phyloP scores from a whole-genome alignment of 345 rosid species.

The Melaleuca quinquenervia region DNA sequence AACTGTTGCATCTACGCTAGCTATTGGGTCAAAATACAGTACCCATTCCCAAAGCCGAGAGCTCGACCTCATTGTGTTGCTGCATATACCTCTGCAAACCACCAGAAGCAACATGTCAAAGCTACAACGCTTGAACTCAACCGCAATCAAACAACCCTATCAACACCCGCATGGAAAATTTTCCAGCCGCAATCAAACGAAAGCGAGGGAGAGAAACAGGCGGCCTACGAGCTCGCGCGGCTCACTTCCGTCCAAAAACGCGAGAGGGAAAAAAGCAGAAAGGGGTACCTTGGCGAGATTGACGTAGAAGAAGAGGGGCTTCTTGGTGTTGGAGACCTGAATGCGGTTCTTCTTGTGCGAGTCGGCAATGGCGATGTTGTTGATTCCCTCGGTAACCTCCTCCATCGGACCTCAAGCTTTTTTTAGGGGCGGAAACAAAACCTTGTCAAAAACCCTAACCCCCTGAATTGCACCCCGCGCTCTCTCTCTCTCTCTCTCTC shows the following conservation, averaged over 20 bases:
- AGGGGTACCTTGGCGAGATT: constrained; percentile 57
- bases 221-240: neutral
- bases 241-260: too few species aligned
- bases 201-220: neutral
- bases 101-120: neutral
- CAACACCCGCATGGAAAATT: neutral
- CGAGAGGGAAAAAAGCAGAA: neutral
- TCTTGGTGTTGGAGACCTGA: constrained; percentile 66
- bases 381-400: constrained; percentile 10
- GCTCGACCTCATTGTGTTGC: constrained; percentile 55
- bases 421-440: neutral
- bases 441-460: neutral
- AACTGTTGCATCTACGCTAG: neutral
- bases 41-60: constrained; percentile 82
- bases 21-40: neutral
- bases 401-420: neutral
- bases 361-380: constrained; percentile 14
- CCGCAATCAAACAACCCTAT: neutral
- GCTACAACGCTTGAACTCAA: neutral
- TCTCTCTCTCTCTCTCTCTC: neutral
- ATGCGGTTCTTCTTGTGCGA: constrained; percentile 48
- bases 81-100: constrained; percentile 68
- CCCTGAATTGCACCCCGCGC: neutral
- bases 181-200: neutral
- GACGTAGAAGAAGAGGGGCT: constrained; percentile 66